These are phyloP conservation scores for Homolaphlyctis polyrhiza DNA, from an alignment of 371 early-diverging fungal genomes.

Conservation along the genomic window DNA sequence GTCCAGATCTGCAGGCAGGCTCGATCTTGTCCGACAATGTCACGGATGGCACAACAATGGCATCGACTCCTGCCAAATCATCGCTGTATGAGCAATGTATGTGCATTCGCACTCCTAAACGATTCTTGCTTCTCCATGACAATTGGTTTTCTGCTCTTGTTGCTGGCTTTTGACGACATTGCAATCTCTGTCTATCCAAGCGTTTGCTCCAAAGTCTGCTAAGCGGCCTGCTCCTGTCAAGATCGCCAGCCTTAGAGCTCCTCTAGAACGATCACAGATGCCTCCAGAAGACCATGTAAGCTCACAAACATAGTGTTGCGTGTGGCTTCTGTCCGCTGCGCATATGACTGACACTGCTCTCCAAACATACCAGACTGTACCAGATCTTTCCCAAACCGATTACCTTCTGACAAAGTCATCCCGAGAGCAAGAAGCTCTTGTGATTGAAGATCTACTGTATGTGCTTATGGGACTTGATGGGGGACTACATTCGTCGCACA, in stretches of 20 bases:
- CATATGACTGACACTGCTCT: not conserved
- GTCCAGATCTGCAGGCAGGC: not conserved
- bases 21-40: not conserved
- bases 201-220: no score
- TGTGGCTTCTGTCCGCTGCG: no score
- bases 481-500: no score
- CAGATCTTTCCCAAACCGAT: not conserved
- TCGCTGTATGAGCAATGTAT: no score
- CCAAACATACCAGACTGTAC: no score
- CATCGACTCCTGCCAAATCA: not conserved
- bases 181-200: no score
- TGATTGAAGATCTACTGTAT: constrained; percentile 83
- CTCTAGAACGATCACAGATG: not conserved
- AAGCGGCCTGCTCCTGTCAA: not conserved
- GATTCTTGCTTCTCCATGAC: no score
- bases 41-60: not conserved
- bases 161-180: no score
- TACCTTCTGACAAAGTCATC: not conserved
- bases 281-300: not conserved
- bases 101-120: no score
- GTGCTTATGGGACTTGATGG: constrained; percentile 82
- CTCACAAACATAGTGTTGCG: no score
- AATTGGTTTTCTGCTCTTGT: no score
- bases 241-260: not conserved
- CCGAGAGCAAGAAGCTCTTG: constrained; percentile 65